These are phyloP conservation scores for Fusarium xylarioides DNA, from an alignment of 2,329 filamentous ascomycete species.

Conservation along the genomic window DNA sequence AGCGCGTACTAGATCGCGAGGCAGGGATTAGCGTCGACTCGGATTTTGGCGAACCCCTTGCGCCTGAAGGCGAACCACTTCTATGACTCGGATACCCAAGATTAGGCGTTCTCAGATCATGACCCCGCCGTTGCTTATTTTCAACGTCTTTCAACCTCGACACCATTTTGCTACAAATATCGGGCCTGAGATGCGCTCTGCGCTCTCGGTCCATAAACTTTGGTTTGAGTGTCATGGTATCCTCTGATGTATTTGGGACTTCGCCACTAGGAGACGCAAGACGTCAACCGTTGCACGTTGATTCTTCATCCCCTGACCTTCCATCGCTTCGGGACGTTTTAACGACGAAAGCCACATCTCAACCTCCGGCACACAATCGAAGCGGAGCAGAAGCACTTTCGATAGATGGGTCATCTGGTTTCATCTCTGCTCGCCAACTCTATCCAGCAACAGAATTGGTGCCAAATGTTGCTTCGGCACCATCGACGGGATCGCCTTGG, in stretches of 20 bases:
- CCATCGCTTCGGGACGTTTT: conserved; percentile 62
- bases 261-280: conserved; percentile 45
- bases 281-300: conserved; percentile 44
- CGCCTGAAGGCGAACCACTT: conserved; percentile 18
- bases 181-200: conserved; percentile 56
- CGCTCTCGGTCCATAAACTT: conserved; percentile 50
- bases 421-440: conserved; percentile 54
- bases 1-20: conserved; percentile 37
- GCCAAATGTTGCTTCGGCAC: neutral
- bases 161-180: conserved; percentile 45
- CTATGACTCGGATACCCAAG: conserved; percentile 14
- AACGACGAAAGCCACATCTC: conserved; percentile 48
- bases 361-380: conserved; percentile 48
- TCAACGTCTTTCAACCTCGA: conserved; percentile 9
- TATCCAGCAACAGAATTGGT: conserved; percentile 47
- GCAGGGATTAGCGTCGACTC: conserved; percentile 13
- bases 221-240: conserved; percentile 45
- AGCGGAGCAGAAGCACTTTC: conserved; percentile 51
- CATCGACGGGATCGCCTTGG: neutral
- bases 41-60: conserved; percentile 16
- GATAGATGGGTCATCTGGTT: conserved; percentile 47
- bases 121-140: conserved; percentile 21
- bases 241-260: conserved; percentile 47
- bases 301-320: conserved; percentile 64
- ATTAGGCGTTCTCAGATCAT: conserved; percentile 20